These are phyloP conservation scores for Blastomyces parvus DNA, from an alignment of 2,329 filamentous ascomycete species.

Conservation along the genomic window DNA sequence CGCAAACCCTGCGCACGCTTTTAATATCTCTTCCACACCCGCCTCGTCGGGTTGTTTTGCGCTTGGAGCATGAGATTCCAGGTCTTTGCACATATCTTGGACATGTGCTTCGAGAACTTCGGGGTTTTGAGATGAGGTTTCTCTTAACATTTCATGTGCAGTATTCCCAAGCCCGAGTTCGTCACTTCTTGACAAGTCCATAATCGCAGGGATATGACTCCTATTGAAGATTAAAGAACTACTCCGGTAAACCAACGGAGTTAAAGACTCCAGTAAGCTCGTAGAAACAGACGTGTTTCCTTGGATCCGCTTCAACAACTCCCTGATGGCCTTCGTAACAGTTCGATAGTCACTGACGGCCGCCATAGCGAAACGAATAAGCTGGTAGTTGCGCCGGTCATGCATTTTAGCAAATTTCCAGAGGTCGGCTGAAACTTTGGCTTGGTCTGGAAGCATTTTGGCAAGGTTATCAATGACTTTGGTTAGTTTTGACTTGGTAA, in stretches of 20 bases:
- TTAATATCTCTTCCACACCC: constrained; percentile 77
- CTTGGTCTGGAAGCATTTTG: constrained; percentile 64
- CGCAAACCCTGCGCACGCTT: constrained; percentile 86
- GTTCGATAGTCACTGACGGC: constrained; percentile 87
- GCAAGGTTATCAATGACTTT: constrained; percentile 64
- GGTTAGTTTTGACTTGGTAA: constrained; percentile 59
- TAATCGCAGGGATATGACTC: constrained; percentile 83
- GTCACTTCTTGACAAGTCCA: constrained; percentile 77
- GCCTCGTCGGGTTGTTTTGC: constrained; percentile 58
- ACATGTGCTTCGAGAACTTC: constrained; percentile 89
- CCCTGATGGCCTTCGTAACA: constrained; percentile 80
- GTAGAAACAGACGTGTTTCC: constrained; percentile 45
- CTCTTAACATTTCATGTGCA: constrained; percentile 80
- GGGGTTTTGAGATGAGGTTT: constrained; percentile 82
- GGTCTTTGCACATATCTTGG: constrained; percentile 77
- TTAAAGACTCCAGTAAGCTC: constrained; percentile 66
- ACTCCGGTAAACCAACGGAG: constrained; percentile 72
- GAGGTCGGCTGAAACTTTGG: constrained; percentile 64
- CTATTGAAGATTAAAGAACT: constrained; percentile 85
- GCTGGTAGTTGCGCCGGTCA: constrained; percentile 79
- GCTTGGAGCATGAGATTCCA: constrained; percentile 70
- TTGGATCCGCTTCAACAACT: constrained; percentile 73
- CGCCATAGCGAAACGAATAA: constrained; percentile 76
- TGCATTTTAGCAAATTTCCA: constrained; percentile 86
- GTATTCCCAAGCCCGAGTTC: constrained; percentile 65